Base-by-base conservation (phyloP, 352 stramenopile species). In the Halophytophthora batemanensis region DNA sequence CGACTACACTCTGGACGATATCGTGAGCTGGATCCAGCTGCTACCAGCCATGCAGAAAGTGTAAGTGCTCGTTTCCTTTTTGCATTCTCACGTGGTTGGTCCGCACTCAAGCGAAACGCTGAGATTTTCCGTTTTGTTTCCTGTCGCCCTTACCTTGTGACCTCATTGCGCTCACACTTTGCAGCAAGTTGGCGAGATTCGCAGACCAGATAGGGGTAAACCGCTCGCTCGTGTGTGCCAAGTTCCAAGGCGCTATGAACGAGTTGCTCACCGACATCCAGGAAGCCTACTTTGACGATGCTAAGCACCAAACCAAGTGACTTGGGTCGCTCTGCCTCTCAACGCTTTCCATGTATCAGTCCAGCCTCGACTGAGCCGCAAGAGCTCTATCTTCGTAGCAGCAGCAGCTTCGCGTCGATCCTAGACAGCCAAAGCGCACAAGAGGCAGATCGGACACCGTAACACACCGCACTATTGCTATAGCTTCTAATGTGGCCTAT, bases 31-130 rank as follows among this genome's bases (percentile, higher is more conserved):
- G 83, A 86, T 92, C 58, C 77, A 92, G 37, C 64, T 81, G 15
- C 66, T 92, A 15, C 83, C 79, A 15, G 70, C 77, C 36, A 91
- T 92, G 77, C 79, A 94, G 60, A 88, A 89, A 66, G 67, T 74
- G 83, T 92, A 70, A 41, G 75, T 45, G 2, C 46, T 2, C 29
- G 2, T 28, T 42, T 15, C 17, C 43, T 3, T 34, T 42, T 5
- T 42, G n/a, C 19, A 36, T 12, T 35, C 33, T 6, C 25, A n/a
- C 21, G 15, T 37, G 17, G 4, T 38, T 38, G 6, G 29, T 13
- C 31, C 7, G 22, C 17, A 25, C 2, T 36, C 28, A 25, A 14
- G n/a, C 23, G 7, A 36, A 31, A 45, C 8, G 43, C 14, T 53
- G 38, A 8, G n/a, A 34, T 35, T 29, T 6, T 11, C 25, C 25